Percentiles rank a stretch among this genome's conserved stretches.
Conservation (phyloP, 139 green algal species). For the Chlorella ohadii region DNA sequence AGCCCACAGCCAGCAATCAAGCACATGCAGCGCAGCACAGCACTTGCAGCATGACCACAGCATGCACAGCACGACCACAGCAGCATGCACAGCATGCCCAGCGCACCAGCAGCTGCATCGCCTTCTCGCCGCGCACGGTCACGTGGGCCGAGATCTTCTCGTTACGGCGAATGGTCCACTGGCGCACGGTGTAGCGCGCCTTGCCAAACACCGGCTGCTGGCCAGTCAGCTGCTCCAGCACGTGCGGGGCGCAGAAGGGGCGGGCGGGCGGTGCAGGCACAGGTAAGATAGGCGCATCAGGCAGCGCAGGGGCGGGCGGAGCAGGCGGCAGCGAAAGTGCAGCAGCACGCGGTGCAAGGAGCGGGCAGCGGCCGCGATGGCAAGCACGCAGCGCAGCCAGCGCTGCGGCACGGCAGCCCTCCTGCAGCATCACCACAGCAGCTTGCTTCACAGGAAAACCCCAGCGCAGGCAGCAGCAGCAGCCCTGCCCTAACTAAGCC, state of each 20-base stretch:
- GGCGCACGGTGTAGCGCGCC: constrained; percentile 98
- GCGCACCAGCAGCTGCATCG: constrained; percentile 94
- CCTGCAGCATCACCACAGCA: no score
- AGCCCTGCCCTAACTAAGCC: no score
- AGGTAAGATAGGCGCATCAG: background rate
- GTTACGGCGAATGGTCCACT: constrained; percentile 98
- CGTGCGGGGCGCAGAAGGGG: constrained; percentile 59
- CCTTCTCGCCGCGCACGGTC: constrained; percentile 98
- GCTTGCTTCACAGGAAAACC: no score
- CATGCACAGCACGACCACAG: background rate
- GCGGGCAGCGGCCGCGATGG: no score
- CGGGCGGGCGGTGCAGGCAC: background rate
- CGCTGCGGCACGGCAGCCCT: no score
- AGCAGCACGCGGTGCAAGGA: no score
- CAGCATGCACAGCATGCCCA: no score
- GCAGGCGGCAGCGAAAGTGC: no score
- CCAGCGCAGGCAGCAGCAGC: no score
- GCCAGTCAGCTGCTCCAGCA: constrained; percentile 99
- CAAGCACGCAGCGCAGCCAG: no score
- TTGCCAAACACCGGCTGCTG: constrained; percentile 98
- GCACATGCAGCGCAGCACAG: background rate
- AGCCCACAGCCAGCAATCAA: background rate
- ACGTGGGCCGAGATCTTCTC: constrained; percentile 99
- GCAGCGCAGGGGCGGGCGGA: no score
- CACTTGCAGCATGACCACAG: no score